Evolutionary conservation across 75 land plant species (phyloP).

Genomic region (Picea glauca): DNA sequence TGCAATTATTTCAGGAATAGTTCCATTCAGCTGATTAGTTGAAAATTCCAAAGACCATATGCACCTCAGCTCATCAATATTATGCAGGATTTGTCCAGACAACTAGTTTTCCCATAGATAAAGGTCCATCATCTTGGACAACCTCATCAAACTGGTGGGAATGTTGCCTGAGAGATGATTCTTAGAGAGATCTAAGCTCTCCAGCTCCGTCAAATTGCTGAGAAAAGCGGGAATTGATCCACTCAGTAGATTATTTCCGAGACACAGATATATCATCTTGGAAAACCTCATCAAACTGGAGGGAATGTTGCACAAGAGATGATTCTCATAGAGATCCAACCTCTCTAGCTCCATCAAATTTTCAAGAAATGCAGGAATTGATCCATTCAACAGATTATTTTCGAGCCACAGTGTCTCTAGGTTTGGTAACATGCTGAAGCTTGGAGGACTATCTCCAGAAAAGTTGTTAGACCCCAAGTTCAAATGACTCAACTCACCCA

Average conservation of each 20-base stretch:
- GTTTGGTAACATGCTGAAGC: slow-evolving; percentile 39
- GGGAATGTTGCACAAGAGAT: not conserved
- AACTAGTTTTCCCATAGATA: too few relatives aligned
- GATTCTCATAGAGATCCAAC: slow-evolving; percentile 43
- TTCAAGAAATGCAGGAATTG: slow-evolving; percentile 12
- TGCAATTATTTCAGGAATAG: slow-evolving; percentile 44
- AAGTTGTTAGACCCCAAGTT: slow-evolving; percentile 60
- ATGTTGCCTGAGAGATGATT: too few relatives aligned
- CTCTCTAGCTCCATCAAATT: slow-evolving; percentile 20
- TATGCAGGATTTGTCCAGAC: too few relatives aligned
- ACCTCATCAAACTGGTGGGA: too few relatives aligned
- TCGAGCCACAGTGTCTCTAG: slow-evolving; percentile 24
- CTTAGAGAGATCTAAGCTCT: too few relatives aligned
- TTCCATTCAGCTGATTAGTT: slow-evolving; percentile 46
- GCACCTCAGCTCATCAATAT: too few relatives aligned
- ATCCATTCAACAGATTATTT: not conserved
- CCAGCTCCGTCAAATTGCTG: too few relatives aligned
- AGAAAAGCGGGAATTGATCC: too few relatives aligned
- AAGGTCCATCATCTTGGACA: too few relatives aligned
- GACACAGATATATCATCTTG: too few relatives aligned
- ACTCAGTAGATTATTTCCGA: too few relatives aligned
- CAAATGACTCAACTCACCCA: slow-evolving; percentile 40
- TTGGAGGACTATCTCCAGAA: slow-evolving; percentile 36
- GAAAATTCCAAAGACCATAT: too few relatives aligned
- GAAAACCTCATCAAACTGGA: not conserved